These are phyloP conservation scores for Penicillium hordei DNA, from an alignment of 2,329 filamentous ascomycete species.

Conservation along the genomic window DNA sequence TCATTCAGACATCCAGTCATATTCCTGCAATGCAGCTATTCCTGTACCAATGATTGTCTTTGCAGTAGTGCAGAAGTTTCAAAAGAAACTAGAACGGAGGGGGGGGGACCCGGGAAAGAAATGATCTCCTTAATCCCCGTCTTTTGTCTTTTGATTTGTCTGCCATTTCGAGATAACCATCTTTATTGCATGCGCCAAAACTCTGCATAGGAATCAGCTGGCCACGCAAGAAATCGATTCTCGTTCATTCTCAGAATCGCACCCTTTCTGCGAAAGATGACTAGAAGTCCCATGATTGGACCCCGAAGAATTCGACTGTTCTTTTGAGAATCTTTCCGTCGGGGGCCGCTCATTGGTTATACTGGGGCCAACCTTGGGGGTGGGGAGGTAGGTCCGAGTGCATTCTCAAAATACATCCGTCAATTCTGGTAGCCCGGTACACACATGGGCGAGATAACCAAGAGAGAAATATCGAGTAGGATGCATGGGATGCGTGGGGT, in stretches of 20 bases:
- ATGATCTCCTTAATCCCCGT: background rate
- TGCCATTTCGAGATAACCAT: slow-evolving; percentile 9
- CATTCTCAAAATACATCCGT: background rate
- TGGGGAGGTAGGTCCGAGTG: background rate
- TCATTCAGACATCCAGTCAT: background rate
- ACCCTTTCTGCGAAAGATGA: background rate
- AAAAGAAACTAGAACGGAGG: background rate
- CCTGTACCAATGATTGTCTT: background rate
- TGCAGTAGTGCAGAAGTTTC: background rate
- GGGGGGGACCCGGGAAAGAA: background rate
- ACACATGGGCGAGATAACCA: background rate
- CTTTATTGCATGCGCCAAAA: slow-evolving; percentile 6
- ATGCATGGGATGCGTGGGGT: background rate
- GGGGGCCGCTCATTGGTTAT: background rate
- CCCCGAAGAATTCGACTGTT: background rate
- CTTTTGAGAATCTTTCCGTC: background rate
- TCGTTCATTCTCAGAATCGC: background rate
- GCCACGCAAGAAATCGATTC: background rate
- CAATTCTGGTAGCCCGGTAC: background rate
- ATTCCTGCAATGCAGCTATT: background rate
- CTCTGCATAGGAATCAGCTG: background rate
- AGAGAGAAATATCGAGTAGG: background rate
- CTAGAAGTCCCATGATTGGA: background rate
- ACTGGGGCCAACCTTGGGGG: too few relatives aligned
- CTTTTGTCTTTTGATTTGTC: slow-evolving; percentile 4